Conservation (phyloP, 2,329 filamentous ascomycete genomes). For the Myrmaecium sp. region DNA sequence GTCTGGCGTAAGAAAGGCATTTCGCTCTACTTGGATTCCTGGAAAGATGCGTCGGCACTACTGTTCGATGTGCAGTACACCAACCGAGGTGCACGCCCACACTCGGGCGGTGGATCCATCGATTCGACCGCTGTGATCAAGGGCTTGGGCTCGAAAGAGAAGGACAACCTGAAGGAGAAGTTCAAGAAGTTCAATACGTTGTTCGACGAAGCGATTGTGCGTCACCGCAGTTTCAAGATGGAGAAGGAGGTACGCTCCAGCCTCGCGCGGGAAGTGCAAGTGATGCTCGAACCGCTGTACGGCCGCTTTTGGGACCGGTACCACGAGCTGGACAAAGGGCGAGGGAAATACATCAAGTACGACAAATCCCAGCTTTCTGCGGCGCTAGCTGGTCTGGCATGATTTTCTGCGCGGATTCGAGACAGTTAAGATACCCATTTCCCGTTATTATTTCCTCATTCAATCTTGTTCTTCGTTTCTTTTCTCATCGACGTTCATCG, state of each 20-base stretch:
- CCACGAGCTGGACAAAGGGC: slow-evolving; percentile 93
- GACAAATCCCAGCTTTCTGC: slow-evolving; percentile 69
- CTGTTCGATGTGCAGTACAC: slow-evolving; percentile 84
- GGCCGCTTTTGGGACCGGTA: slow-evolving; percentile 93
- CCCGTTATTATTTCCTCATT: too few relatives aligned
- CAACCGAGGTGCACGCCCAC: slow-evolving; percentile 51
- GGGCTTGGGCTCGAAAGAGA: slow-evolving; percentile 71
- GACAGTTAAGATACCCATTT: too few relatives aligned
- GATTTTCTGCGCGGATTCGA: slow-evolving; percentile 8
- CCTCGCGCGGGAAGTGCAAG: slow-evolving; percentile 70
- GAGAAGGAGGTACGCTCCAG: slow-evolving; percentile 73
- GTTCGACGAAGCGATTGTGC: slow-evolving; percentile 75
- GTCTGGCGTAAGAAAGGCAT: slow-evolving; percentile 78
- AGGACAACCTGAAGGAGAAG: slow-evolving; percentile 91
- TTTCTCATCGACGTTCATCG: too few relatives aligned
- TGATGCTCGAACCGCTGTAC: slow-evolving; percentile 87
- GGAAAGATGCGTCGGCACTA: slow-evolving; percentile 73
- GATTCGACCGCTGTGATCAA: slow-evolving; percentile 79
- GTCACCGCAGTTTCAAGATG: slow-evolving; percentile 74
- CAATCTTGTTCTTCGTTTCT: too few relatives aligned
- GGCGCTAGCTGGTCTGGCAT: slow-evolving; percentile 32
- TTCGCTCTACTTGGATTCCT: slow-evolving; percentile 65
- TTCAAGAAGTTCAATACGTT: slow-evolving; percentile 79
- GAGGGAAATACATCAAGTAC: slow-evolving; percentile 96
- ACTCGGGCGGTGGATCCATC: slow-evolving; percentile 36